phyloP scores from a whole-genome alignment of 2,329 filamentous ascomycete genomes.

The Sporothrix mexicana region DNA sequence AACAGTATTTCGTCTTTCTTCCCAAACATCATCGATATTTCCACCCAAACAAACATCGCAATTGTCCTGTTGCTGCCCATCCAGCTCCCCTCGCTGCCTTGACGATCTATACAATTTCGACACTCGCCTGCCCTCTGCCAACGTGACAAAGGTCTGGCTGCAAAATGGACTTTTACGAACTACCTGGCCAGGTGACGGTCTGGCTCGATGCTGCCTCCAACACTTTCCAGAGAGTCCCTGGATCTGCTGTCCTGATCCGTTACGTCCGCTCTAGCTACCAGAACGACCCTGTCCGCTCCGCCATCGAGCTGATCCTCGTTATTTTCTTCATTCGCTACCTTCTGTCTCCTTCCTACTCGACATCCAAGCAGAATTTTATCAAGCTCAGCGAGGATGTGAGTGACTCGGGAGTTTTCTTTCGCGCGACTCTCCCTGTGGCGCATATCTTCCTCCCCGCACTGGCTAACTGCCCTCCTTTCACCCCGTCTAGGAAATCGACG shows the following conservation, averaged over 20 bases:
- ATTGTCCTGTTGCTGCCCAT: not conserved
- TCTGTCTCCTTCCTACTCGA: conserved; percentile 89
- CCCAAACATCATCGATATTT: not conserved
- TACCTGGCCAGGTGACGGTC: conserved; percentile 59
- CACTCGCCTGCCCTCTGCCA: not conserved
- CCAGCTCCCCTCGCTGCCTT: not conserved
- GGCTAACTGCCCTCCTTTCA: not conserved
- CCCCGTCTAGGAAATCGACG: conserved; percentile 78
- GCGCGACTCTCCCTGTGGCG: not conserved
- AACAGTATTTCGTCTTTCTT: not conserved
- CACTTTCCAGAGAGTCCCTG: conserved; percentile 87
- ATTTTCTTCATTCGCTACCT: conserved; percentile 96
- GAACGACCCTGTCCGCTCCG: conserved; percentile 91
- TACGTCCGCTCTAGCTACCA: conserved; percentile 98
- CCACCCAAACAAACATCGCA: not conserved
- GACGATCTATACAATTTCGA: not conserved
- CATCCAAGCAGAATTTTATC: conserved; percentile 86
- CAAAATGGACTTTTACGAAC: conserved; percentile 67
- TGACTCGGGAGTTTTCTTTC: not conserved
- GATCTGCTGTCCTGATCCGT: conserved; percentile 89
- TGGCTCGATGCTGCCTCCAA: conserved; percentile 61
- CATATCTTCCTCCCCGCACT: not conserved
- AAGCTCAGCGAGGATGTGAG: conserved; percentile 78
- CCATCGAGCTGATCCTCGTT: conserved; percentile 90
- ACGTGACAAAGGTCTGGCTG: not conserved